Percentiles rank a stretch among this genome's conserved stretches.
Conservation (phyloP, 257 asterid species). For the Lycium barbarum region DNA sequence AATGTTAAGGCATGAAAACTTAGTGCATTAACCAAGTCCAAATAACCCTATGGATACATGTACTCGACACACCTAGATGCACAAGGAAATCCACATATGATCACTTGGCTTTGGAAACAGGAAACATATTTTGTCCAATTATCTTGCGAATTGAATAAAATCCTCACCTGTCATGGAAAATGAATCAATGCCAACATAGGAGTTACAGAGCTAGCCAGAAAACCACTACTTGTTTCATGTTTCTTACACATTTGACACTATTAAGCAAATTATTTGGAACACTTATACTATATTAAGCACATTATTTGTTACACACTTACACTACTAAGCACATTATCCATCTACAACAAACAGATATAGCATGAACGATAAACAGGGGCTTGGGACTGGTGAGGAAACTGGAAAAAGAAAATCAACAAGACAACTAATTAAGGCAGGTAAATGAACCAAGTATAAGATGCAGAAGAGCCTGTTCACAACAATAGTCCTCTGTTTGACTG, state of each 20-base stretch:
- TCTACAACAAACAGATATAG: neutral
- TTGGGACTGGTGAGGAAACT: neutral
- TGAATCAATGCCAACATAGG: neutral
- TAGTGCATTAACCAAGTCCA: neutral
- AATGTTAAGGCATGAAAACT: neutral
- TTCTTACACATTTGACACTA: neutral
- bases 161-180: constrained; percentile 11
- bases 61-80: constrained; percentile 13
- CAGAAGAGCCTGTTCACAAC: constrained; percentile 17
- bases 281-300: neutral
- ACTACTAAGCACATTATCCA: neutral
- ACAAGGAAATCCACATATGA: constrained; percentile 18
- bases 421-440: neutral
- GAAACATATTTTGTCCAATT: constrained; percentile 19
- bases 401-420: neutral
- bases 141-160: neutral
- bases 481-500: neutral
- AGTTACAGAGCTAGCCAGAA: neutral
- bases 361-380: neutral
- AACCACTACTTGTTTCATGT: constrained; percentile 6
- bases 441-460: neutral
- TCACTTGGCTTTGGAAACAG: neutral
- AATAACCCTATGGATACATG: neutral
- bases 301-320: neutral
- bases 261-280: neutral